Evolutionary conservation across 1,284 basidiomycete species (phyloP).

Genomic region (Sporisorium sorghi): DNA sequence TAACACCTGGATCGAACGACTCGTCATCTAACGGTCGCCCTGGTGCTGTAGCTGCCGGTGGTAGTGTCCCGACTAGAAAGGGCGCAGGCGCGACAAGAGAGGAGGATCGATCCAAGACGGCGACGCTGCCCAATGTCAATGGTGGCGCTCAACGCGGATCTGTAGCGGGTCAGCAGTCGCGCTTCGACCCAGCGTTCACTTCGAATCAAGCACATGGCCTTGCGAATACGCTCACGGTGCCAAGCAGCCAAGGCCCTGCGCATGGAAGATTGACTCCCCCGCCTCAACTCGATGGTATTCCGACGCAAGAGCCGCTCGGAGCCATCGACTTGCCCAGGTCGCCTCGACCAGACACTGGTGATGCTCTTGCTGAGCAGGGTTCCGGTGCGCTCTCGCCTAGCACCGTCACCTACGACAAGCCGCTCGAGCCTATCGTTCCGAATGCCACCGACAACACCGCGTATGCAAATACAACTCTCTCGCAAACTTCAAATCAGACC

Average conservation of each 20-base stretch:
- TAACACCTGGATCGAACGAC: neutral
- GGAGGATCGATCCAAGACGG: conserved; percentile 17
- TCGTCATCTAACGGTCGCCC: neutral
- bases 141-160: conserved; percentile 13
- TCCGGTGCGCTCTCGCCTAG: conserved; percentile 12
- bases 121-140: conserved; percentile 21
- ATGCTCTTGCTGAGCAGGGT: neutral
- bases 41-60: conserved; percentile 1
- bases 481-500: too few species aligned
- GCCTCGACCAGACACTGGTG: conserved; percentile 21
- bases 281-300: conserved; percentile 52
- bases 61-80: conserved; percentile 16
- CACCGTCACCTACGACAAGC: conserved; percentile 16
- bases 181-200: conserved; percentile 27
- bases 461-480: neutral
- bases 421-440: neutral
- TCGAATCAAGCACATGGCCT: conserved; percentile 37
- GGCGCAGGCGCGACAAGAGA: conserved; percentile 6
- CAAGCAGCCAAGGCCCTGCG: conserved; percentile 9
- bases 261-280: conserved; percentile 39
- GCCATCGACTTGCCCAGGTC: conserved; percentile 43
- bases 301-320: conserved; percentile 50
- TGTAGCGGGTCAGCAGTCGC: conserved; percentile 17
- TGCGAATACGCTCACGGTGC: conserved; percentile 49
- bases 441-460: neutral